Evolutionary conservation across 2,329 filamentous ascomycete genomes (phyloP), one percentile per base, ranked within the genome.

Genomic region (Penicillium hordei): DNA sequence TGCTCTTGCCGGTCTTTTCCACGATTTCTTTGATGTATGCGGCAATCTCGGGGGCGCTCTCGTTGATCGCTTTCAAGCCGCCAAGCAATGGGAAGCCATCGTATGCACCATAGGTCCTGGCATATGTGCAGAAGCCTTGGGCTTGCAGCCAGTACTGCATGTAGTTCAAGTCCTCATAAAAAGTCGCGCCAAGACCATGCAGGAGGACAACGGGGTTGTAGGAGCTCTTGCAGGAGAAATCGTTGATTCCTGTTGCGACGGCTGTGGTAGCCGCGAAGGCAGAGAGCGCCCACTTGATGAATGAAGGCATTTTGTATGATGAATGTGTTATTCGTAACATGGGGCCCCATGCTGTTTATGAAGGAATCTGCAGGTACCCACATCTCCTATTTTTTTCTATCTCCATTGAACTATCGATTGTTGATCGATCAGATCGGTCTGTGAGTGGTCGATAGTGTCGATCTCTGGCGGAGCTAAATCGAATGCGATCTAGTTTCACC

Each of bases 111-210:
- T 79, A 79, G 10, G 76, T 78, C 19, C 65, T 58, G 1, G 77
- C 71, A 63, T 72, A 79, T 19, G 76, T 78, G 69, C 77, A 79
- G 66, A 76, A 78, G 29, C 72, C 75, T 43, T 75, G 66, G 3
- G 58, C 52, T 34, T 73, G 70, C 13, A 76, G 68, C 69, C 72
- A 75, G 61, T 60, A 65, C 61, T 75, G 72, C 7, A 76, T 58
- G 54, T 58, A 65, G 59, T 75, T 75, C 23, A 75, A 59, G 60
- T 76, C 72, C 57, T 75, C 73, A 56, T 75, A 74, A 61, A 55
- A 73, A 7, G 71, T 75, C 5, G 73, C 73, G 25, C 72, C 72
- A 9, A 76, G 70, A 7, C 73, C 73, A 58, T 76, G 73, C 1
- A 75, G 67, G 34, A 75, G 65, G 29, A 76, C 60, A 17, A 76